Conservation (phyloP, 108 stramenopile species). For the Skeletonema marinoi region DNA sequence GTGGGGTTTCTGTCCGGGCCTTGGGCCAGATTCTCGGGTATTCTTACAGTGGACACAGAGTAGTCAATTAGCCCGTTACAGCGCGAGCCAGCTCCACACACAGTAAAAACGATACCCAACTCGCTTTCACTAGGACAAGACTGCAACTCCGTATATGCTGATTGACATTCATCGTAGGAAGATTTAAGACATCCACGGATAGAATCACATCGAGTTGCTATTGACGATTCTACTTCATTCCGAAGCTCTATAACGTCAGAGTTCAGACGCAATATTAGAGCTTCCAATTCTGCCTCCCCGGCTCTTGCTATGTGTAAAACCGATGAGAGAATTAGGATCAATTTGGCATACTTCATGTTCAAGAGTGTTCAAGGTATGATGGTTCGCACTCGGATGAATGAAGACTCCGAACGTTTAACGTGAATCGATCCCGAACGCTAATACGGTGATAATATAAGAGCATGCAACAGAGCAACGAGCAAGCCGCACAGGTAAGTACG, state of each 20-base stretch:
- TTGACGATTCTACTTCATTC: constrained; percentile 37
- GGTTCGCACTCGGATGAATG: no score
- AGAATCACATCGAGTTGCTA: constrained; percentile 29
- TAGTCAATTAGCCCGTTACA: constrained; percentile 42
- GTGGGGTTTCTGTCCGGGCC: constrained; percentile 31
- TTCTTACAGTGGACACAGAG: constrained; percentile 24
- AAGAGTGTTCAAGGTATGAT: no score
- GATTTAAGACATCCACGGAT: constrained; percentile 22
- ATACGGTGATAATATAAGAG: no score
- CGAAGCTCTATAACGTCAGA: constrained; percentile 43
- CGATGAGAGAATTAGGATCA: background rate
- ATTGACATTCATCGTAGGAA: constrained; percentile 43
- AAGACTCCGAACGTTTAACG: no score
- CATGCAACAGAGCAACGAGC: no score
- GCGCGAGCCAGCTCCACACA: constrained; percentile 22
- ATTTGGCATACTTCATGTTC: background rate
- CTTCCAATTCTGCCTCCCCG: constrained; percentile 8
- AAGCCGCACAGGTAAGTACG: no score
- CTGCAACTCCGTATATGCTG: constrained; percentile 22
- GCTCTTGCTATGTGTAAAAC: background rate
- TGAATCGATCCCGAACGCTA: no score
- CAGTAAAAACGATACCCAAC: constrained; percentile 28
- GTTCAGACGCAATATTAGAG: constrained; percentile 35
- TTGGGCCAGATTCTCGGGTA: constrained; percentile 12
- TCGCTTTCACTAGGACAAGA: constrained; percentile 19